Base-by-base conservation (phyloP, 139 green algal genomes). In the Desmodesmus armatus region DNA sequence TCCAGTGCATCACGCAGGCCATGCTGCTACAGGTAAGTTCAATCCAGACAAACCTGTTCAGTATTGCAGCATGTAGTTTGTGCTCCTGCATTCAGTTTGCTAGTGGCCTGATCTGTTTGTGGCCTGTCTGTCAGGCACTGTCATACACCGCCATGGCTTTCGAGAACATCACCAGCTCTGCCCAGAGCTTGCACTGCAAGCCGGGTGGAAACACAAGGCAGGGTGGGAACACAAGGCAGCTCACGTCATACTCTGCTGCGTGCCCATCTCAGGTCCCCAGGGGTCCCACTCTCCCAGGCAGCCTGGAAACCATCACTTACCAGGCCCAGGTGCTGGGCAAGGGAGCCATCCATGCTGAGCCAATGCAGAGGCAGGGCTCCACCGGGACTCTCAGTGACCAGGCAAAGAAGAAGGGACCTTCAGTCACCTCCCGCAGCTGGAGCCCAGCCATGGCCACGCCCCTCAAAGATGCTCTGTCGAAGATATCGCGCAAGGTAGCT, bases 241-340 rank as follows among this genome's bases (percentile, higher is more conserved):
- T 33, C 60, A 33, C 60, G 17, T n/a, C 60, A 17, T 69, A 17
- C 60, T 37, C n/a, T 55, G 47, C 47, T 55, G 47, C 13, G 5
- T 69, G 13, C n/a, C 17, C 27, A 33, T 69, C 25, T 33, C 60
- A 69, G 60, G 71, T 82, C 31, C 76, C 76, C 9, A 27, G 62
- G 27, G 78, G 78, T 2, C 55, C 55, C 4, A 15, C 66, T 6
- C 17, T 84, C 19, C 78, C 78, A 3, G 66, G 13, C 3, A 5
- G 76, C n/a, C 62, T 76, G 25, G 41, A 84, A 40, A 74, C 60
- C 19, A 72, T 62, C 39, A 75, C 62, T 3, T 84, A 84, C 47
- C 78, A 84, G 78, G 78, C 78, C 13, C 78, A 84, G 40, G 78
- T 84, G 40, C 41, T 84, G 2, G 63, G 41, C 41, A 84, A 84